Base-by-base conservation (phyloP, 139 green algal species). In the Coelastrella sp. region DNA sequence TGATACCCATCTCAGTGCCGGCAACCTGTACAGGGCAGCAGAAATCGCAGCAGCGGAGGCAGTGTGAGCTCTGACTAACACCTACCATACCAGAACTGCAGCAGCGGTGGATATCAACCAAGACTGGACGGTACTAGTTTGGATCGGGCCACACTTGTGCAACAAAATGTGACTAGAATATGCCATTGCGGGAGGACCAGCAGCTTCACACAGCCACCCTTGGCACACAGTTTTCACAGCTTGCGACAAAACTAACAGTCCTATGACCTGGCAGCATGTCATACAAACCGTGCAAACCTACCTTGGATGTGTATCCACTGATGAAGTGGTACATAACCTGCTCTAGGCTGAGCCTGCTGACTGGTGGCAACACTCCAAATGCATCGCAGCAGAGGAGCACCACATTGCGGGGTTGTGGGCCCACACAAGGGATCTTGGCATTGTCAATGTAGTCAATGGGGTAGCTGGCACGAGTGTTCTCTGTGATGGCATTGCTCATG, bases 291-390 rank as follows among this genome's bases (percentile, higher is more conserved):
- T 8, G 5, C 74, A 2, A 19, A 16, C n/a, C 1, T 80, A 98
- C 98, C 95, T 99, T 99, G 82, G 97, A 96, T 4, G 98, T 99
- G 96, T 99, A 99, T 17, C 98, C 98, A 10, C 88, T 96, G 83
- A 99, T 96, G 92, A 99, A 99, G 90, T 99, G 97, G 92, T 99
- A 99, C 98, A 99, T 99, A 57, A 97, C 98, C 92, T 99, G 98
- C 90, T 97, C 96, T 56, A 90, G 91, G 20, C 94, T 98, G 20
- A 99, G 95, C 77, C 94, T 94, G 76, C 90, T 92, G 22, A 99
- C 96, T 16, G 97, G 97, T 0, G 97, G 97, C 91, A 99, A 95
- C 88, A 99, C 97, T 32, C 98, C 98, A 93, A 99, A 99, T 8
- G 87, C 87, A 23, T 95, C 92, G 81, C 94, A 96, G 76, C 92